Conservation (phyloP, 495 filamentous ascomycete genomes). For the Amphirosellinia nigrospora region DNA sequence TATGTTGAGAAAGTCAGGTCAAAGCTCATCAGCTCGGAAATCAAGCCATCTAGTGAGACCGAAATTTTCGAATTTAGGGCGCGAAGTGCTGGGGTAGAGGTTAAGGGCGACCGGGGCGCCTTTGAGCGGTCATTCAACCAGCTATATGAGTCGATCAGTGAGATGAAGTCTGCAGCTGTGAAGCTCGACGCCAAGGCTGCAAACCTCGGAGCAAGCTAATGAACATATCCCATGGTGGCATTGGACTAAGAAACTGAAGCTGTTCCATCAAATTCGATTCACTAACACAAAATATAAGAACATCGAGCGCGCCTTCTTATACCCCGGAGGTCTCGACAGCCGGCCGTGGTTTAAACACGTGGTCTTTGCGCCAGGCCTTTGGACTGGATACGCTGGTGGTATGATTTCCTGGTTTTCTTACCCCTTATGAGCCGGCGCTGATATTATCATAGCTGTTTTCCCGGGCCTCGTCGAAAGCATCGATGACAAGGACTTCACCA, state of each 20-base stretch:
- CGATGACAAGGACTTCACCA: conserved; percentile 73
- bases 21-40: conserved; percentile 55
- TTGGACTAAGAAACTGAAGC: conserved; percentile 69
- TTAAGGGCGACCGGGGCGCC: conserved; percentile 59
- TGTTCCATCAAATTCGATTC: conserved; percentile 66
- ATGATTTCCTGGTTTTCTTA: background rate
- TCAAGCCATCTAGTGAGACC: conserved; percentile 52
- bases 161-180: conserved; percentile 62
- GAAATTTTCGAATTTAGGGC: conserved; percentile 59
- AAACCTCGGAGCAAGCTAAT: conserved; percentile 68
- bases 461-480: conserved; percentile 87
- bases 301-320: conserved; percentile 83
- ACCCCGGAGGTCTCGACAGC: conserved; percentile 78
- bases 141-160: conserved; percentile 55
- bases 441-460: conserved; percentile 62
- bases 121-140: conserved; percentile 54
- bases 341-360: conserved; percentile 94
- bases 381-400: conserved; percentile 80
- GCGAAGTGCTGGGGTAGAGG: conserved; percentile 43
- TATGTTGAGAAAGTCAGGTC: conserved; percentile 73
- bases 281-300: conserved; percentile 74
- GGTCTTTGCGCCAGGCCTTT: conserved; percentile 83
- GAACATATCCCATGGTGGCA: conserved; percentile 82
- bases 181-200: conserved; percentile 66
- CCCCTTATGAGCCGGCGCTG: conserved; percentile 21